Conservation (phyloP, 805 yeast genomes). For the Scheffersomyces amazonensis region DNA sequence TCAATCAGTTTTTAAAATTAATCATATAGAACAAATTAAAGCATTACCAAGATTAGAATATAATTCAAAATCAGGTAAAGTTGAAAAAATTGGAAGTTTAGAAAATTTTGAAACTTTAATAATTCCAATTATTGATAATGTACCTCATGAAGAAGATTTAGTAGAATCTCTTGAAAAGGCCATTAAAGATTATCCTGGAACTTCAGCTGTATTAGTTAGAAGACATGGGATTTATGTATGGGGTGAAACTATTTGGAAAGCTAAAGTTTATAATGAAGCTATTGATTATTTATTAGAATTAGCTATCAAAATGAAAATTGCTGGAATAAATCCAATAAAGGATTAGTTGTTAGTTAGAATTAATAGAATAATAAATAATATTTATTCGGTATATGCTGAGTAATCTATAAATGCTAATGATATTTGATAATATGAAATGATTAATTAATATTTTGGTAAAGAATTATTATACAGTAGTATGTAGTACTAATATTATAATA, state of each 20-base stretch:
- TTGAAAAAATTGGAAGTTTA: conserved; percentile 64
- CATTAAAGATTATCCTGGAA: conserved; percentile 64
- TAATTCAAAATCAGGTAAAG: conserved; percentile 29
- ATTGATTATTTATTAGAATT: conserved; percentile 84
- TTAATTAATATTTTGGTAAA: too few species aligned
- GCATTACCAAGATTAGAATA: conserved; percentile 65
- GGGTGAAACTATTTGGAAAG: conserved; percentile 92
- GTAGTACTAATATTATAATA: too few species aligned
- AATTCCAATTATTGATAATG: conserved; percentile 89
- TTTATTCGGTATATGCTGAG: too few species aligned
- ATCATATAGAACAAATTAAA: conserved; percentile 87
- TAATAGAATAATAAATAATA: too few species aligned
- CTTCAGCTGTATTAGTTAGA: conserved; percentile 86
- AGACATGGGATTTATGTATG: conserved; percentile 96
- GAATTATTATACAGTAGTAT: too few species aligned
- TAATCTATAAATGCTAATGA: too few species aligned
- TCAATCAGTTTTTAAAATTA: conserved; percentile 65
- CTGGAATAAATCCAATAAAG: conserved; percentile 51
- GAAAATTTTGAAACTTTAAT: conserved; percentile 70
- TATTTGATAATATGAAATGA: too few species aligned
- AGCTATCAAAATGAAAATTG: conserved; percentile 76
- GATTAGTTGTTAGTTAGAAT: too few species aligned
- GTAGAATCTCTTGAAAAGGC: conserved; percentile 63
- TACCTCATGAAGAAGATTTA: conserved; percentile 84
- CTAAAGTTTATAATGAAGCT: conserved; percentile 90